phyloP scores from a whole-genome alignment of 1,284 basidiomycete species.

The Mycosarcoma mackinlayi region DNA sequence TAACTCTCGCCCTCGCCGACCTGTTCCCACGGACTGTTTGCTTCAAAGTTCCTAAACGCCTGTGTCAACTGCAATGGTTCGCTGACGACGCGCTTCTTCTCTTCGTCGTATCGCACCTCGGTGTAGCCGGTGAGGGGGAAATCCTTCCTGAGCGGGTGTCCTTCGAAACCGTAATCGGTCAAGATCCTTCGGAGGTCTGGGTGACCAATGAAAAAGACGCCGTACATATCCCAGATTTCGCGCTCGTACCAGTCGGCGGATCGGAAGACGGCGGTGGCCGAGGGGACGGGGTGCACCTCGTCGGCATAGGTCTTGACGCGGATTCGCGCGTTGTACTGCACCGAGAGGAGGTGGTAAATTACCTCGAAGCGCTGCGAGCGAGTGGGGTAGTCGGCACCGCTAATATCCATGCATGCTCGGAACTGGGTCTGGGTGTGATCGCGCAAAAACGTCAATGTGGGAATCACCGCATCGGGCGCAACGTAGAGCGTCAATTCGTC shows the following conservation, averaged over 20 bases:
- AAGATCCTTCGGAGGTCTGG: slow-evolving; percentile 96
- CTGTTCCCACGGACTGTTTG: slow-evolving; percentile 87
- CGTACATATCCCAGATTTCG: slow-evolving; percentile 97
- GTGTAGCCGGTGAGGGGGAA: slow-evolving; percentile 98
- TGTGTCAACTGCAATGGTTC: slow-evolving; percentile 98
- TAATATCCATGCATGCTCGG: slow-evolving; percentile 92
- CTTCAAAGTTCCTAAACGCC: slow-evolving; percentile 97
- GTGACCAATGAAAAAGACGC: slow-evolving; percentile 95
- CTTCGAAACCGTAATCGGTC: slow-evolving; percentile 99
- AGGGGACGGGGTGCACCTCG: slow-evolving; percentile 94
- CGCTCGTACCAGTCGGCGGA: slow-evolving; percentile 99
- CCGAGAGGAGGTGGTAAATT: slow-evolving; percentile 92
- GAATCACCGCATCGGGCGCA: slow-evolving; percentile 83
- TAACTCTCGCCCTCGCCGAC: slow-evolving; percentile 84
- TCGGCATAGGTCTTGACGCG: slow-evolving; percentile 98
- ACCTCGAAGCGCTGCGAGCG: slow-evolving; percentile 94
- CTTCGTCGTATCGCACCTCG: slow-evolving; percentile 97
- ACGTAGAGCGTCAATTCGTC: slow-evolving; percentile 94
- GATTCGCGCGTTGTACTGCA: slow-evolving; percentile 79
- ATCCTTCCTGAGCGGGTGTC: slow-evolving; percentile 96
- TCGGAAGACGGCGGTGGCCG: slow-evolving; percentile 80
- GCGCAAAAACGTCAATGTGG: slow-evolving; percentile 89
- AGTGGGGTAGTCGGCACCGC: slow-evolving; percentile 94
- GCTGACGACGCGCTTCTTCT: slow-evolving; percentile 97
- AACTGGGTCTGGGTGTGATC: slow-evolving; percentile 97